Evolutionary conservation across 2,329 filamentous ascomycete genomes (phyloP).

Genomic region (Dendrostoma leiphaemia): DNA sequence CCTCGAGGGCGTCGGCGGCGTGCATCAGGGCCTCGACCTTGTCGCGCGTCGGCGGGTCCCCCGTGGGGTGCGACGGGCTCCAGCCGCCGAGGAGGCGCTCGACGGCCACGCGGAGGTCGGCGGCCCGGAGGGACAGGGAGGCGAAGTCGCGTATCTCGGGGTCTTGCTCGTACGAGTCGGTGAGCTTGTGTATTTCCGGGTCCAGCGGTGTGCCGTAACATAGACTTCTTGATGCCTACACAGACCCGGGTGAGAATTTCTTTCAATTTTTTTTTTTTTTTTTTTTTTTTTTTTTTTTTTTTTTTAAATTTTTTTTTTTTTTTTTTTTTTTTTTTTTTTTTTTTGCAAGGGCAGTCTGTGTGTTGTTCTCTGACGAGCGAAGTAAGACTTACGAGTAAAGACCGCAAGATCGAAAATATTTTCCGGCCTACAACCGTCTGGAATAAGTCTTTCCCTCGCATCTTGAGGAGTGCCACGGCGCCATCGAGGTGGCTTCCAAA

Average conservation of each 20-base stretch:
- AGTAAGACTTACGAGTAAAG: conserved; percentile 12
- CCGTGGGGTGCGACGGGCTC: conserved; percentile 3
- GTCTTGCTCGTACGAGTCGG: conserved; percentile 10
- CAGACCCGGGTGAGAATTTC: neutral
- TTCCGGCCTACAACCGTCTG: conserved; percentile 18
- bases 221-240: conserved; percentile 15
- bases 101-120: conserved; percentile 15
- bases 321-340: too few relatives aligned
- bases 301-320: too few relatives aligned
- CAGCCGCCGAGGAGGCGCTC: conserved; percentile 17
- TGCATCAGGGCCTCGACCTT: conserved; percentile 1
- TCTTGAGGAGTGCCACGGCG: conserved; percentile 14
- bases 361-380: too few relatives aligned
- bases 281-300: too few relatives aligned
- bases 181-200: conserved; percentile 13
- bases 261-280: too few relatives aligned
- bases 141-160: conserved; percentile 11
- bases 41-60: neutral
- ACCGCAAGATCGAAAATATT: conserved; percentile 15
- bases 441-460: conserved; percentile 16
- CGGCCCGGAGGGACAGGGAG: conserved; percentile 17
- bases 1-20: conserved; percentile 16
- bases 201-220: conserved; percentile 18
- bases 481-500: conserved; percentile 18
- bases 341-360: too few relatives aligned